Evolutionary conservation across 371 early-diverging fungal species (phyloP).

Genomic region (Apophysomyces elegans): DNA sequence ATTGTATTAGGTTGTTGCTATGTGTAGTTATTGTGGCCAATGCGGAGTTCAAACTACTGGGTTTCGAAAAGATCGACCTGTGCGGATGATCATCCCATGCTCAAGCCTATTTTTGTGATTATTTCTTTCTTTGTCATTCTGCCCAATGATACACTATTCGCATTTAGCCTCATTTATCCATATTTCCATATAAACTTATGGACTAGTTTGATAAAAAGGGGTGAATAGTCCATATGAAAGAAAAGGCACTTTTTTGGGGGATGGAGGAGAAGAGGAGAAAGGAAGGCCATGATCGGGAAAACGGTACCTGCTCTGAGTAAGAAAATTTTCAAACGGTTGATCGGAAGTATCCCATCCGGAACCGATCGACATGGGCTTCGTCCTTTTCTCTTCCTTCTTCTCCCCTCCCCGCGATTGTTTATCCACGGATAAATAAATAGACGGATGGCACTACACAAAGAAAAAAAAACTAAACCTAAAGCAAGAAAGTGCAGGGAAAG

Average conservation of each 20-base stretch:
- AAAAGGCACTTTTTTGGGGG: no score
- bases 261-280: no score
- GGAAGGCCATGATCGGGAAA: background rate
- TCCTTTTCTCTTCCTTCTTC: background rate
- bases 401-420: background rate
- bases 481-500: no score
- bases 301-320: background rate
- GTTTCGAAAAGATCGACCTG: conserved; percentile 2
- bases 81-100: conserved; percentile 4
- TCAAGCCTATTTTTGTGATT: background rate
- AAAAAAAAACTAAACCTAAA: no score
- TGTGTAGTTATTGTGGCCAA: background rate
- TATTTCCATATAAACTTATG: background rate
- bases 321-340: background rate
- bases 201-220: no score
- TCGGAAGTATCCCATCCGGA: background rate
- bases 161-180: background rate
- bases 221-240: no score
- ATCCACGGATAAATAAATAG: no score
- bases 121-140: background rate
- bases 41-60: background rate
- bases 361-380: background rate
- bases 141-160: background rate
- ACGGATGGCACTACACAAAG: no score
- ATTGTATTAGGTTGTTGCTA: background rate